phyloP scores from a whole-genome alignment of 192 early-diverging fungal species.

The Fimicolochytrium jonesii region DNA sequence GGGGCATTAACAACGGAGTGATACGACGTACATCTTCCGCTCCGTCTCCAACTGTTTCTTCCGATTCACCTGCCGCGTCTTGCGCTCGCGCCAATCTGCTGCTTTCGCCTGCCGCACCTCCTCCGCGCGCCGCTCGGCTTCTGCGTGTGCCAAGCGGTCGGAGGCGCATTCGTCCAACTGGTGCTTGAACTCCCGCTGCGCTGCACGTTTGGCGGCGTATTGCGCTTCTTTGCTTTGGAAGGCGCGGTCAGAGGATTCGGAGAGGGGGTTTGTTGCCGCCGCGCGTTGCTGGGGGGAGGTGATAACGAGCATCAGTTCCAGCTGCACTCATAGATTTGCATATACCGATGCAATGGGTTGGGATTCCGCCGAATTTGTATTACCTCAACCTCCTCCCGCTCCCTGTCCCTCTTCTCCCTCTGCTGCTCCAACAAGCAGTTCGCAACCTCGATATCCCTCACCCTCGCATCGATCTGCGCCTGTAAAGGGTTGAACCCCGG shows the following conservation, averaged over 20 bases:
- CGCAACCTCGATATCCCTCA: neutral
- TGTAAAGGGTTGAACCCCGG: neutral
- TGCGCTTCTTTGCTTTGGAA: neutral
- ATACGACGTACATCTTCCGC: slow-evolving; percentile 34
- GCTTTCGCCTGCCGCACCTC: slow-evolving; percentile 10
- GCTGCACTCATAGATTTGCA: too few species aligned
- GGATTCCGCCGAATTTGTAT: too few species aligned
- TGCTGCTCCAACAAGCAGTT: neutral
- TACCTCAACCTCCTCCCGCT: slow-evolving; percentile 3
- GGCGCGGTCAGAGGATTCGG: neutral
- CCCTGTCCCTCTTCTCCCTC: slow-evolving; percentile 8
- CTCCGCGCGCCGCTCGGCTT: too few species aligned
- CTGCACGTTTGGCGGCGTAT: neutral
- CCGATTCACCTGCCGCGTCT: slow-evolving; percentile 24
- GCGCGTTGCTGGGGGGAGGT: too few species aligned
- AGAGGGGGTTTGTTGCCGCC: too few species aligned
- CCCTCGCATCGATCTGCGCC: neutral
- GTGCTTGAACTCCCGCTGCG: neutral
- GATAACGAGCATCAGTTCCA: too few species aligned
- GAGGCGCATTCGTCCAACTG: too few species aligned
- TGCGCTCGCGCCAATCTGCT: slow-evolving; percentile 30
- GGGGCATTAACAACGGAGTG: too few species aligned
- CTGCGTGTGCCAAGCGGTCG: too few species aligned
- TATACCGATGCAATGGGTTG: too few species aligned
- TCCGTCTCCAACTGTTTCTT: slow-evolving; percentile 35